Evolutionary conservation across 257 asterid species (phyloP).

Genomic region (Solanum gandarillasii): DNA sequence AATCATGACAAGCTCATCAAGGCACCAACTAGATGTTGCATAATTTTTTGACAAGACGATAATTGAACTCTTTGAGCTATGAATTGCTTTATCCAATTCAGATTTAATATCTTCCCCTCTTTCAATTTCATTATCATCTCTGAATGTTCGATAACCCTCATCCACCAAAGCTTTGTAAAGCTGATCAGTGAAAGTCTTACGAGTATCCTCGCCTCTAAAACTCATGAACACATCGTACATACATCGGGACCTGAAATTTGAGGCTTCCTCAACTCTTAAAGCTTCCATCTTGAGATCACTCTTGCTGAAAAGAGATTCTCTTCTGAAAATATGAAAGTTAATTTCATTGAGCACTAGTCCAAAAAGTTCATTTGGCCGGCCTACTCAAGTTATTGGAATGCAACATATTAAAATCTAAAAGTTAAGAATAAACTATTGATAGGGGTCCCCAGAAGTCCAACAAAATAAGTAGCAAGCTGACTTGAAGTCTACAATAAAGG

Average conservation of each 20-base stretch:
- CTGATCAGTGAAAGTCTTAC: not conserved
- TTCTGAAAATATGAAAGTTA: not conserved
- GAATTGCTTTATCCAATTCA: not conserved
- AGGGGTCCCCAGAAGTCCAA: not conserved
- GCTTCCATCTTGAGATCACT: not conserved
- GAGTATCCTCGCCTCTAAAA: not conserved
- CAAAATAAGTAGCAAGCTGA: not conserved
- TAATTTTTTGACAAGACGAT: not conserved
- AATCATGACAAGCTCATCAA: not conserved
- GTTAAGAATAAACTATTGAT: not conserved
- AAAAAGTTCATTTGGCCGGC: not conserved
- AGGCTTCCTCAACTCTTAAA: not conserved
- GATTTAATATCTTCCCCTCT: not conserved
- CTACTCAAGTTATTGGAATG: not conserved
- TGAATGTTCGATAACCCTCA: not conserved
- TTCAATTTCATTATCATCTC: not conserved
- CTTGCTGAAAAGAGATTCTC: not conserved
- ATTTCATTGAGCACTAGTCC: not conserved
- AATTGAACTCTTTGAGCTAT: not conserved
- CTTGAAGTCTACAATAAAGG: too few relatives aligned
- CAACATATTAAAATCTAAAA: not conserved
- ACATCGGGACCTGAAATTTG: not conserved
- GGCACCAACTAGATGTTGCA: not conserved
- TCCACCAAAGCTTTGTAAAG: not conserved
- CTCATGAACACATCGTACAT: not conserved